Conservation (phyloP, 345 rosid species). For the Geranium rotundifolium region DNA sequence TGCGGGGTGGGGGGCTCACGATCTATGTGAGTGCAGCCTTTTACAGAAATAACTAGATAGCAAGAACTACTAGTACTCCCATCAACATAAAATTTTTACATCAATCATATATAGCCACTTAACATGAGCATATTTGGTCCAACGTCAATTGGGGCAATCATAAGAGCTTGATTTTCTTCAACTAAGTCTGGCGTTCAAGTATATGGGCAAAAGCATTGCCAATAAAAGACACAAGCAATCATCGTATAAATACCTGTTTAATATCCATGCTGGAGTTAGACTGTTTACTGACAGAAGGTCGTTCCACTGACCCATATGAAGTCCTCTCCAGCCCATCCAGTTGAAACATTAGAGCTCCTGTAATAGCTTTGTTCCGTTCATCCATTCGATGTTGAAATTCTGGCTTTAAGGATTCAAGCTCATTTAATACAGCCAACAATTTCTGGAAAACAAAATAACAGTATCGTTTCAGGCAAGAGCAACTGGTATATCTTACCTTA, state of each 20-base stretch:
- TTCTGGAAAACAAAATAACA: conserved; percentile 32
- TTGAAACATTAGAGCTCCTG: conserved; percentile 19
- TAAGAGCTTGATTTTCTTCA: too few species aligned
- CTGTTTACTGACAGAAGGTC: conserved; percentile 26
- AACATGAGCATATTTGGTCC: too few species aligned
- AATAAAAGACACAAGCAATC: too few species aligned
- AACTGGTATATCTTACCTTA: too few species aligned
- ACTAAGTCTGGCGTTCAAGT: too few species aligned
- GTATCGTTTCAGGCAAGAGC: background rate
- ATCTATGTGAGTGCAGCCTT: too few species aligned
- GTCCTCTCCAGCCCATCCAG: conserved; percentile 23
- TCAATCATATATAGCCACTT: too few species aligned
- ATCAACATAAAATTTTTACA: too few species aligned
- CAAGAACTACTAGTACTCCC: background rate
- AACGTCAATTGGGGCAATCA: too few species aligned
- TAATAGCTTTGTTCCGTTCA: conserved; percentile 31
- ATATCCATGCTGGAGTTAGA: conserved; percentile 26
- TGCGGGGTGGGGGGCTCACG: too few species aligned
- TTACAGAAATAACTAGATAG: background rate
- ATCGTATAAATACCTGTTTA: conserved; percentile 20
- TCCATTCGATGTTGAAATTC: conserved; percentile 45
- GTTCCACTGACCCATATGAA: conserved; percentile 30
- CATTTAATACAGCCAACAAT: conserved; percentile 48
- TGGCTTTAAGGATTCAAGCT: conserved; percentile 77
- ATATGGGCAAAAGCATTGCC: too few species aligned